Evolutionary conservation across 2,329 filamentous ascomycete species (phyloP).

Genomic region (Monosporascus sp.): DNA sequence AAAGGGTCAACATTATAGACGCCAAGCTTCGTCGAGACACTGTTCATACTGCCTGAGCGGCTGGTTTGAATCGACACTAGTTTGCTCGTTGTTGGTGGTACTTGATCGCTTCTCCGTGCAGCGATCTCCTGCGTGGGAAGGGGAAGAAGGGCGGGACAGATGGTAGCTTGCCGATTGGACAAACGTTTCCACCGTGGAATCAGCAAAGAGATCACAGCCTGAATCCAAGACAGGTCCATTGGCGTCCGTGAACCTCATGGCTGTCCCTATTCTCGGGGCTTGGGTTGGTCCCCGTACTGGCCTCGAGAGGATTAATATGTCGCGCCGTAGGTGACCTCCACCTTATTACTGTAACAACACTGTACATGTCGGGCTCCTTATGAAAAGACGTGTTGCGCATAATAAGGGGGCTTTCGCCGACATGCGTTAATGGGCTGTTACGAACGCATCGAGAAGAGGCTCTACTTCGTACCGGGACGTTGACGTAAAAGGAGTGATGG

Average conservation of each 20-base stretch:
- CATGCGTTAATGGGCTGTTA: no score
- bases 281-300: background rate
- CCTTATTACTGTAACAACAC: no score
- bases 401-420: no score
- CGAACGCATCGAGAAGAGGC: no score
- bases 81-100: background rate
- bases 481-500: no score
- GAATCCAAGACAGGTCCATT: background rate
- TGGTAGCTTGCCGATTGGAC: background rate
- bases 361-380: no score
- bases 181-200: background rate
- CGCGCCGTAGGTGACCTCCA: background rate
- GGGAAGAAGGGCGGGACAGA: background rate
- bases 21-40: conserved; percentile 7
- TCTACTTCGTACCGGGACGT: no score
- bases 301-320: background rate
- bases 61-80: background rate
- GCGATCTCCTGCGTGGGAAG: background rate
- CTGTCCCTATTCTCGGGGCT: background rate
- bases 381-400: no score
- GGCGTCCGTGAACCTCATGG: background rate
- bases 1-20: conserved; percentile 16
- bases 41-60: background rate
- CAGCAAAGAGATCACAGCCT: background rate
- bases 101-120: background rate